Evolutionary conservation across 2,329 filamentous ascomycete species (phyloP).

Genomic region (Neobulgaria alba): DNA sequence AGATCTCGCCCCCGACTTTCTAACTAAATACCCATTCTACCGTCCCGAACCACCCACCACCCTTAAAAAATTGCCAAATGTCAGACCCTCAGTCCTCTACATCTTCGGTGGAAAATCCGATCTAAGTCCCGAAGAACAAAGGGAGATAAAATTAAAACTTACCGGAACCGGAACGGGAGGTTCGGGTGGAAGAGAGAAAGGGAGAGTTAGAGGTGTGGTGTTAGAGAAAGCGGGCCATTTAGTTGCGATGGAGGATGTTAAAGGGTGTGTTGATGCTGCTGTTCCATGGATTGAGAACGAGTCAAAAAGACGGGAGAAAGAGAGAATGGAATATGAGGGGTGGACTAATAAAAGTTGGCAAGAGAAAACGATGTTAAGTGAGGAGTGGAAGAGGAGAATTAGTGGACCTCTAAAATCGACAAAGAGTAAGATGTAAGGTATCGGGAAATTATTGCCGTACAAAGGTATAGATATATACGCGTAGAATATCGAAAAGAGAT

Average conservation of each 20-base stretch:
- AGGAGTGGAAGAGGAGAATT: constrained; percentile 37
- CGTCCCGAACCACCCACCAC: constrained; percentile 53
- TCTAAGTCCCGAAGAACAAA: constrained; percentile 42
- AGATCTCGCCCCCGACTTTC: constrained; percentile 16
- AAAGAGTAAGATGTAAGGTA: constrained; percentile 15
- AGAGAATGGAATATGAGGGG: constrained; percentile 46
- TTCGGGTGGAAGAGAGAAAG: constrained; percentile 54
- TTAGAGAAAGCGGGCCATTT: constrained; percentile 66
- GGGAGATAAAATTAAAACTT: constrained; percentile 49
- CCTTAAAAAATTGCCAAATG: constrained; percentile 45
- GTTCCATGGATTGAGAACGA: constrained; percentile 50
- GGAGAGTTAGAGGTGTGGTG: constrained; percentile 57
- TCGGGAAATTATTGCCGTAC: too few relatives aligned
- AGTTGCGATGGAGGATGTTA: constrained; percentile 72
- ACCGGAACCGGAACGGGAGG: constrained; percentile 61
- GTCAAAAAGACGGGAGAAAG: constrained; percentile 45
- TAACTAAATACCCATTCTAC: constrained; percentile 48
- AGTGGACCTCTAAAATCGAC: constrained; percentile 9
- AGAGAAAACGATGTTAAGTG: constrained; percentile 48
- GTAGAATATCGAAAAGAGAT: too few relatives aligned
- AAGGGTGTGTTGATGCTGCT: constrained; percentile 52
- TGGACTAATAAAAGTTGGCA: constrained; percentile 39
- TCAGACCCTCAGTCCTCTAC: constrained; percentile 61
- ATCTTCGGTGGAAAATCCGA: constrained; percentile 55
- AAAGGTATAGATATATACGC: too few relatives aligned